Evolutionary conservation across 2,329 filamentous ascomycete species (phyloP).

Genomic region (Zarea fungicola): DNA sequence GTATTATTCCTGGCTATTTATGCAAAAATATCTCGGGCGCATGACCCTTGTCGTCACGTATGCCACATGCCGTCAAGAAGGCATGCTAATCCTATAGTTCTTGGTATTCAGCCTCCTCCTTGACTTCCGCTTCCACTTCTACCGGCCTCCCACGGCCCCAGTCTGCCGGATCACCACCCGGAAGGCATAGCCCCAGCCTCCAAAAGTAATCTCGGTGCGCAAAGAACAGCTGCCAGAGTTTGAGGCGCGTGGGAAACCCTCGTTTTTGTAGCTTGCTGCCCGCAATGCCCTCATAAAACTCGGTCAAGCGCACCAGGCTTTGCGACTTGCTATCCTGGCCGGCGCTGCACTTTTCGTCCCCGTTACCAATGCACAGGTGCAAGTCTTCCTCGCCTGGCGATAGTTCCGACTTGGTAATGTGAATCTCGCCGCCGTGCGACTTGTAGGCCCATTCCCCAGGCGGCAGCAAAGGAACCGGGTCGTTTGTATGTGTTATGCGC

Average conservation of each 20-base stretch:
- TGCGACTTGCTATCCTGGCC: slow-evolving; percentile 42
- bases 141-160: slow-evolving; percentile 50
- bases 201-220: slow-evolving; percentile 97
- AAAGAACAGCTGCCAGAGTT: slow-evolving; percentile 89
- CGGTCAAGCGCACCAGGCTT: slow-evolving; percentile 18
- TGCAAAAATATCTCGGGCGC: slow-evolving; percentile 7
- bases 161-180: slow-evolving; percentile 66
- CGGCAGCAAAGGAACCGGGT: slow-evolving; percentile 85
- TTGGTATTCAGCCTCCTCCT: slow-evolving; percentile 33
- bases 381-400: slow-evolving; percentile 66
- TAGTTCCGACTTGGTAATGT: slow-evolving; percentile 67
- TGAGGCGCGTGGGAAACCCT: slow-evolving; percentile 56
- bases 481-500: slow-evolving; percentile 77
- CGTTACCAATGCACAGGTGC: slow-evolving; percentile 63
- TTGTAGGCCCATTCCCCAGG: slow-evolving; percentile 82
- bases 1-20: slow-evolving; percentile 1
- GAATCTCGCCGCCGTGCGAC: slow-evolving; percentile 83
- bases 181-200: slow-evolving; percentile 83
- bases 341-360: slow-evolving; percentile 67
- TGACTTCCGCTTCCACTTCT: not conserved
- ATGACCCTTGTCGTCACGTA: slow-evolving; percentile 1
- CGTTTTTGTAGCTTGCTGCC: slow-evolving; percentile 24
- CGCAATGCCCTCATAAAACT: slow-evolving; percentile 18
- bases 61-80: slow-evolving; percentile 7
- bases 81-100: slow-evolving; percentile 30